Evolutionary conservation across 2,329 filamentous ascomycete species (phyloP).

Genomic region (Talaromyces sp.): DNA sequence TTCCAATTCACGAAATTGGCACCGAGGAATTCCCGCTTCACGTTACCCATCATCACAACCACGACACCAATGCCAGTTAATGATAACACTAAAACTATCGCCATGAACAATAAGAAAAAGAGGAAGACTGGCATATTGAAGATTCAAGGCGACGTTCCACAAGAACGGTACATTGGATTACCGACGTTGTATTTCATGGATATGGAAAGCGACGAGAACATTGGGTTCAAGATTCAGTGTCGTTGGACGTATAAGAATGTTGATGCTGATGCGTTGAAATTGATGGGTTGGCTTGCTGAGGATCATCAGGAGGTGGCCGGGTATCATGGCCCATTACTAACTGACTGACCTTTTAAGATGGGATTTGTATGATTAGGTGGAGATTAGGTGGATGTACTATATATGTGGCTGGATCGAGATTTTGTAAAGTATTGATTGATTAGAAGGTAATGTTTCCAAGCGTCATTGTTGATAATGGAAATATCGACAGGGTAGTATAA

Average conservation of each 20-base stretch:
- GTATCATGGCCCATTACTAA: background rate
- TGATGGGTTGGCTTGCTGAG: constrained; percentile 26
- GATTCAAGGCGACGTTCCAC: constrained; percentile 3
- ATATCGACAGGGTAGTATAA: background rate
- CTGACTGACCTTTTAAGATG: background rate
- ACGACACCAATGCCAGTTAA: background rate
- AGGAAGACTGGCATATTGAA: constrained; percentile 21
- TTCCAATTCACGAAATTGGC: background rate
- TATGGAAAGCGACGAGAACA: constrained; percentile 17
- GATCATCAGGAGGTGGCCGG: background rate
- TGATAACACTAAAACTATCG: background rate
- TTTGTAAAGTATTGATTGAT: background rate
- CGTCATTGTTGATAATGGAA: background rate
- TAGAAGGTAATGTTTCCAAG: background rate
- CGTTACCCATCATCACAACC: constrained; percentile 33
- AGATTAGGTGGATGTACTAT: background rate
- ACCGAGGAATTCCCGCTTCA: constrained; percentile 25
- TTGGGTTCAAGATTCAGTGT: constrained; percentile 24
- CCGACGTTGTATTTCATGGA: background rate
- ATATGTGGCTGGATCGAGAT: background rate
- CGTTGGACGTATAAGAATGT: constrained; percentile 39
- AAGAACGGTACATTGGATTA: background rate
- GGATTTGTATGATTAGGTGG: background rate
- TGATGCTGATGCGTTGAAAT: constrained; percentile 28
- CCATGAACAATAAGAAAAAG: background rate